phyloP scores from a whole-genome alignment of 192 early-diverging fungal genomes.

The Tieghemiomyces parasiticus region DNA sequence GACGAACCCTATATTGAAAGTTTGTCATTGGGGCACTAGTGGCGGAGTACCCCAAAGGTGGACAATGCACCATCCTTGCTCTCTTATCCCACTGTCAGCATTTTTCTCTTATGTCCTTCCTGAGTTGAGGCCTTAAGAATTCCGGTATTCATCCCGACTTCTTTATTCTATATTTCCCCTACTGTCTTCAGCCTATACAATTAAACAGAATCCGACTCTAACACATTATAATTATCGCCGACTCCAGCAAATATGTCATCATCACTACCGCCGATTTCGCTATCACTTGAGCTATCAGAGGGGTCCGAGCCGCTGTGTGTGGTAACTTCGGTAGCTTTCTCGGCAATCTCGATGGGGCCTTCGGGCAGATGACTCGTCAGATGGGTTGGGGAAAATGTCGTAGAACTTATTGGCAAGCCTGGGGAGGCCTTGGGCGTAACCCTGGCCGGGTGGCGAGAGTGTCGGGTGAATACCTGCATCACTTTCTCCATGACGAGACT shows the following conservation, averaged over 20 bases:
- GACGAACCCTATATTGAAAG: no score
- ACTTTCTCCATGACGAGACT: slow-evolving; percentile 63
- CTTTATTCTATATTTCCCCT: background rate
- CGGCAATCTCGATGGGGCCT: no score
- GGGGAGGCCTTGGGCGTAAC: background rate
- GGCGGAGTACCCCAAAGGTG: no score
- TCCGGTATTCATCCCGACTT: background rate
- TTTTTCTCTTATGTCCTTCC: no score
- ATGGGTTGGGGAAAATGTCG: background rate
- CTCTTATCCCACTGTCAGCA: no score
- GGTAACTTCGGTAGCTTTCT: background rate
- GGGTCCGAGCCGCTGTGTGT: no score
- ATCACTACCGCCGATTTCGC: slow-evolving; percentile 15
- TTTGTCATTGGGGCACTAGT: no score
- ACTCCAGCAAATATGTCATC: slow-evolving; percentile 82
- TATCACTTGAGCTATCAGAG: slow-evolving; percentile 14
- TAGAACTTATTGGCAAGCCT: background rate
- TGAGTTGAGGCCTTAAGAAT: no score
- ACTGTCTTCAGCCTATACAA: background rate
- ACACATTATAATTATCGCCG: slow-evolving; percentile 55
- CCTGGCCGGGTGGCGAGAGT: slow-evolving; percentile 13
- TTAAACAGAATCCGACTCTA: background rate
- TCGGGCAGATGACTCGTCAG: no score
- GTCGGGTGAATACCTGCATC: slow-evolving; percentile 39
- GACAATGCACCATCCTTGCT: no score